Evolutionary conservation across 352 stramenopile genomes (phyloP), one percentile per base, ranked within the genome.

Genomic region (Phytopythium delawarense): DNA sequence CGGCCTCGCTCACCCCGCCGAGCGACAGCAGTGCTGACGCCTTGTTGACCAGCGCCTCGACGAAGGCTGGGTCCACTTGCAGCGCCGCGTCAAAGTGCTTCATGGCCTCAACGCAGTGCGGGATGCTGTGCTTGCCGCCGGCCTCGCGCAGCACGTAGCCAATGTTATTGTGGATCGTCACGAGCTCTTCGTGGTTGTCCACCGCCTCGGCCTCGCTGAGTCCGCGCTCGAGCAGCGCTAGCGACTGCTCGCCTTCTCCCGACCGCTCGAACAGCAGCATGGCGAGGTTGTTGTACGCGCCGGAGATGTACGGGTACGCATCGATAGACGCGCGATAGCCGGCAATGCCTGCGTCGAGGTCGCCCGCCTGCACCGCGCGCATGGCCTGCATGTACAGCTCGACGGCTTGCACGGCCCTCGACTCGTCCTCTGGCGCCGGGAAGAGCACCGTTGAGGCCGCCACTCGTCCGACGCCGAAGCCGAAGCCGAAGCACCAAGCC

Each of bases 211-310:
- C 75, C 16, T 77, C 64, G 21, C 44, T 32, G 1, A 79, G 62
- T 28, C 84, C 84, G 30, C 72, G 66, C 53, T 75, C 58, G 25
- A 92, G 64, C 2, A 84, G 51, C 18, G 60, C 56, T 7, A 87
- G 12, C 16, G 81, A 78, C 40, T 78, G 65, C 7, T 74, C 60
- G 52, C 34, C 45, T 57, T 72, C 56, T 6, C 57, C 40, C 1
- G 64, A 54, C 3, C 25, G n/a, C 1, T 79, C 58, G 20, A 70
- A 74, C 9, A 90, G 32, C 25, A 93, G 57, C 67, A 91, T 84
- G 0, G 71, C 87, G 11, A 96, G 58, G 67, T 96, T 94, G 63
- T 94, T 94, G 67, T 88, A 89, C n/a, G 85, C 75, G 7, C 63
- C 69, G 6, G 76, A 68, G 25, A 91, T 66, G 40, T 71, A 53